These are phyloP conservation scores for Morella rubra DNA, from an alignment of 306 rosid genomes.

Conservation along the genomic window DNA sequence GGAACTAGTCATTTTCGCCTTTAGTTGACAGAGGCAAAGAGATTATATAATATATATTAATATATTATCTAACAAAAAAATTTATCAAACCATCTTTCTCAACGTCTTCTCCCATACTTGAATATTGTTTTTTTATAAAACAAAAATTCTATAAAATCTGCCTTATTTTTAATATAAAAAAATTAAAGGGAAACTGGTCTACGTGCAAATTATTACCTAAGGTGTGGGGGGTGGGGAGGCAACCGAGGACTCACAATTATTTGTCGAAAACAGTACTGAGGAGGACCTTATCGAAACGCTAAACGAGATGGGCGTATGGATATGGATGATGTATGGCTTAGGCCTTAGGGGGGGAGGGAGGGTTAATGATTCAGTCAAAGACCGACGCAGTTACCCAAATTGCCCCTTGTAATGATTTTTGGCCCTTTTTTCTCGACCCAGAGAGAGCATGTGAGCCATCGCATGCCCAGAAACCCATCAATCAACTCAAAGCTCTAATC, in stretches of 20 bases:
- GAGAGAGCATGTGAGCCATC: conserved; percentile 33
- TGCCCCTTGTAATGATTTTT: conserved; percentile 19
- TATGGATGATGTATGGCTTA: conserved; percentile 47
- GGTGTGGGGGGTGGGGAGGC: background rate
- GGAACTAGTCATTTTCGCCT: no score
- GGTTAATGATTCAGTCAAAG: conserved; percentile 35
- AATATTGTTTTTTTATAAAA: no score
- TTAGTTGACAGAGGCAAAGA: no score
- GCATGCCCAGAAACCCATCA: conserved; percentile 24
- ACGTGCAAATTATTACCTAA: no score
- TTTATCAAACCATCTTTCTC: no score
- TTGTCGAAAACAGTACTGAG: background rate
- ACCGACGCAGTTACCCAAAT: conserved; percentile 15
- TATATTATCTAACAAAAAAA: no score
- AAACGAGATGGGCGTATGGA: conserved; percentile 41
- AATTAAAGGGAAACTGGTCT: background rate
- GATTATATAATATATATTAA: no score
- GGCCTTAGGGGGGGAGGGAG: conserved; percentile 1
- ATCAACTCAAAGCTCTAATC: conserved; percentile 55
- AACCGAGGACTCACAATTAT: background rate
- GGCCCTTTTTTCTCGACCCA: background rate
- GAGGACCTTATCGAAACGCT: conserved; percentile 32
- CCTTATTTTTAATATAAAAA: no score
- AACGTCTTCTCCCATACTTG: no score
- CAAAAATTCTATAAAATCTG: no score